A percentile compares a stretch with the other conserved stretches of the same genome.
Evolutionary conservation across 2,329 filamentous ascomycete genomes (phyloP).

Genomic region (Sarocladium kiliense): DNA sequence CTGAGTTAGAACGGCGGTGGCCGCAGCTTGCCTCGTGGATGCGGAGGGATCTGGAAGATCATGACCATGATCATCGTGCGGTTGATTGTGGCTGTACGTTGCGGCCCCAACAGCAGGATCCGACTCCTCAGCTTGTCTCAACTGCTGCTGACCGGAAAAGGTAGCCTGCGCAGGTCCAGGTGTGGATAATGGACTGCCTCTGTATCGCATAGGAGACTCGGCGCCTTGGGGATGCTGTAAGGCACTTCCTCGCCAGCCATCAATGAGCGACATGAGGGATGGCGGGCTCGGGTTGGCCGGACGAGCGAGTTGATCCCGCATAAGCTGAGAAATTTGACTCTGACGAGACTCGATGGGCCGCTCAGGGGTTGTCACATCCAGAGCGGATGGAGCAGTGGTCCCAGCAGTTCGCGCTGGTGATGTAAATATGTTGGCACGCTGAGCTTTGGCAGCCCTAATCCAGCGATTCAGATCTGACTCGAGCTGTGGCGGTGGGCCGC

Average conservation of each 20-base stretch:
- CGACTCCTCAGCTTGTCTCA: not conserved
- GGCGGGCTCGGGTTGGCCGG: not conserved
- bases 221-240: not conserved
- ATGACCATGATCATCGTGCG: not conserved
- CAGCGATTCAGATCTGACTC: slow-evolving; percentile 3
- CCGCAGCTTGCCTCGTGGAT: not conserved
- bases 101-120: not conserved
- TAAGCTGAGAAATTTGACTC: not conserved
- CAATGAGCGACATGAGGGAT: slow-evolving; percentile 5
- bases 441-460: slow-evolving; percentile 2
- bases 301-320: not conserved
- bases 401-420: not conserved
- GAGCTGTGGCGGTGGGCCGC: not conserved
- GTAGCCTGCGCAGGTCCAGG: not conserved
- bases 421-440: not conserved
- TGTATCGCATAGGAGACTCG: not conserved
- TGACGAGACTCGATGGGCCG: slow-evolving; percentile 4
- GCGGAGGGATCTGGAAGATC: not conserved
- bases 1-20: not conserved
- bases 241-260: not conserved
- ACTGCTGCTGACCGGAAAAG: not conserved
- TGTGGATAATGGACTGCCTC: not conserved
- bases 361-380: not conserved
- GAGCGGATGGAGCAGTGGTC: not conserved
- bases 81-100: not conserved